Percentiles rank a stretch among this genome's conserved stretches.
Evolutionary conservation across 768 basidiomycete species (phyloP).

Genomic region (Leccinellum albellum): DNA sequence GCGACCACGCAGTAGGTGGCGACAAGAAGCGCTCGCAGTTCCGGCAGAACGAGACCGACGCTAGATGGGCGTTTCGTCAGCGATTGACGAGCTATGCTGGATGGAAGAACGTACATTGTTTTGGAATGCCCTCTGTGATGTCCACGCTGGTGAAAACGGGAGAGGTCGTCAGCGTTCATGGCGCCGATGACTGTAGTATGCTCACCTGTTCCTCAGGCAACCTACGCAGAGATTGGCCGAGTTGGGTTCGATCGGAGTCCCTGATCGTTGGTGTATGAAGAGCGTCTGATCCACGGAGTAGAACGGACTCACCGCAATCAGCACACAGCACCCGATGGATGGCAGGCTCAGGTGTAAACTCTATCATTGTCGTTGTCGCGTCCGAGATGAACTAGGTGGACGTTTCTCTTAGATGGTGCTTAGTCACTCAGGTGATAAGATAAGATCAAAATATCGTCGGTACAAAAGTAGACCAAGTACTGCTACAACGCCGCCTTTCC

Average conservation of each 20-base stretch:
- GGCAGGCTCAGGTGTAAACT: slow-evolving; percentile 70
- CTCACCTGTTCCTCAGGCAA: slow-evolving; percentile 84
- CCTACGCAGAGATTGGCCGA: slow-evolving; percentile 89
- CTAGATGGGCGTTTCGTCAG: slow-evolving; percentile 34
- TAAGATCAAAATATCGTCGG: slow-evolving; percentile 3
- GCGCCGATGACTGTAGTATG: slow-evolving; percentile 1
- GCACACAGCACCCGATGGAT: slow-evolving; percentile 85
- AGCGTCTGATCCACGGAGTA: background rate
- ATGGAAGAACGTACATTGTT: slow-evolving; percentile 59
- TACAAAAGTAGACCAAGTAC: background rate
- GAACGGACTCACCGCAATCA: slow-evolving; percentile 64
- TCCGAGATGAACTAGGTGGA: background rate
- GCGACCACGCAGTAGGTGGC: slow-evolving; percentile 83
- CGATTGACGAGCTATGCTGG: background rate
- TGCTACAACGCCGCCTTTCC: slow-evolving; percentile 51
- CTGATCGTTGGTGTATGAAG: slow-evolving; percentile 34
- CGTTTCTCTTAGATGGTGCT: slow-evolving; percentile 3
- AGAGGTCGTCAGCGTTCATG: background rate
- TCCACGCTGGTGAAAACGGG: slow-evolving; percentile 58
- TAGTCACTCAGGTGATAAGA: slow-evolving; percentile 20
- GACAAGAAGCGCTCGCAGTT: slow-evolving; percentile 96
- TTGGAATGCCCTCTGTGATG: slow-evolving; percentile 97
- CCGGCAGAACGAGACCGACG: slow-evolving; percentile 87
- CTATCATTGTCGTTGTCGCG: slow-evolving; percentile 47
- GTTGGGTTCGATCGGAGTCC: slow-evolving; percentile 85